Evolutionary conservation across 768 basidiomycete species (phyloP).

Genomic region (Xerocomus brunneocitrinus): DNA sequence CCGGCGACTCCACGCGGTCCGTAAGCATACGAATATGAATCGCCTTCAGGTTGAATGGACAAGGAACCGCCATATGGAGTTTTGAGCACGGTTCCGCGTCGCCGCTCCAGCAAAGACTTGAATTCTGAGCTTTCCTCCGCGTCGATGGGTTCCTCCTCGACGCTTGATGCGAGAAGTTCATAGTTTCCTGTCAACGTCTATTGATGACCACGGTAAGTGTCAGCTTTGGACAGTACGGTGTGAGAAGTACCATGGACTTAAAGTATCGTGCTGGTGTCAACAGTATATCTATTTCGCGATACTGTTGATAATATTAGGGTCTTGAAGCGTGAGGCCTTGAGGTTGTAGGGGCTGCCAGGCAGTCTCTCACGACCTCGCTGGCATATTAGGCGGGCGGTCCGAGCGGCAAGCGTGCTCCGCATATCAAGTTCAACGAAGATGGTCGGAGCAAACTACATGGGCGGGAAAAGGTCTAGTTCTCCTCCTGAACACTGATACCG

Average conservation of each 20-base stretch:
- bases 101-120: slow-evolving; percentile 16
- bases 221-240: not conserved
- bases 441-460: slow-evolving; percentile 75
- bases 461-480: slow-evolving; percentile 54
- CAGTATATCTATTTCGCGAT: not conserved
- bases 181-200: slow-evolving; percentile 11
- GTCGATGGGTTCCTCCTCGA: slow-evolving; percentile 9
- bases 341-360: too few relatives aligned
- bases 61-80: slow-evolving; percentile 28
- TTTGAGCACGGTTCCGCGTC: slow-evolving; percentile 15
- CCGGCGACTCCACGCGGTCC: slow-evolving; percentile 68
- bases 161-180: slow-evolving; percentile 12
- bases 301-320: not conserved
- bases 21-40: slow-evolving; percentile 62
- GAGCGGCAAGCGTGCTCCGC: too few relatives aligned
- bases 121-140: slow-evolving; percentile 10
- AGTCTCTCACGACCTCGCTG: too few relatives aligned
- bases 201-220: not conserved
- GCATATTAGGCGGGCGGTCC: too few relatives aligned
- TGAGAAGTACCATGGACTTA: slow-evolving; percentile 12
- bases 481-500: not conserved
- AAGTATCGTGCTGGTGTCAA: not conserved
- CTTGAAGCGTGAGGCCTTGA: too few relatives aligned
- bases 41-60: slow-evolving; percentile 16
- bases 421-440: slow-evolving; percentile 29